Base-by-base conservation (phyloP, 2,329 filamentous ascomycete species). In the Alternaria incomplexa region DNA sequence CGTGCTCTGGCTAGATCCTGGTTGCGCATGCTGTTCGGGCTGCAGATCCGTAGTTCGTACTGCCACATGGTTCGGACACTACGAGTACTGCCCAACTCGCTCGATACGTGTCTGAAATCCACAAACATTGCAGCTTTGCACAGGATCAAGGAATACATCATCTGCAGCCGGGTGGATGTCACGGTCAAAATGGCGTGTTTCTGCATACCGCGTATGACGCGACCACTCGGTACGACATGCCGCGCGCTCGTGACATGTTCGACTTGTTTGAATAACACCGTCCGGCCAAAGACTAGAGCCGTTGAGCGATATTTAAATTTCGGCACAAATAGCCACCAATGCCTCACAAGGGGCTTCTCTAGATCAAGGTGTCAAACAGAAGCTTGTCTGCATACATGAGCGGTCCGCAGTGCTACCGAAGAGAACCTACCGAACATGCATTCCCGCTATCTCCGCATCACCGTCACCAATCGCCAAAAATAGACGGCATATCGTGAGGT, bases 321-420 rank as follows among this genome's bases (percentile, higher is more conserved):
- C 48, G 48, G 28, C 48, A 52, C 48, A 36, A 52, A 40, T 12
- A 52, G 48, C 48, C 48, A 40, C 48, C 48, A 52, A 52, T 52
- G 48, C 30, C 48, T 23, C 48, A 36, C 20, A 36, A 11, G 28
- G 15, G 22, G 20, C 15, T n/a, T 36, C 15, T 36, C 28, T 36
- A 30, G 5, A 25, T 12, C 48, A 23, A 50, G 15, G n/a, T 36
- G 48, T 52, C 48, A 23, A 23, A 23, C 30, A 52, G 32, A 40
- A 52, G 48, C 48, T 52, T 52, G 28, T 52, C 22, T 17, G 10
- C 28, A 23, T 30, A n/a, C 4, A 52, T 52, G 23, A 32, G 30
- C 8, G 13, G 30, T 52, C 48, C 48, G 28, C 20, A 36, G 48
- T 52, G 28, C 22, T 36, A 11, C 48, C 48, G 48, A 52, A 52